Base-by-base conservation (phyloP, 2,329 filamentous ascomycete species). In the Alternaria sp. region DNA sequence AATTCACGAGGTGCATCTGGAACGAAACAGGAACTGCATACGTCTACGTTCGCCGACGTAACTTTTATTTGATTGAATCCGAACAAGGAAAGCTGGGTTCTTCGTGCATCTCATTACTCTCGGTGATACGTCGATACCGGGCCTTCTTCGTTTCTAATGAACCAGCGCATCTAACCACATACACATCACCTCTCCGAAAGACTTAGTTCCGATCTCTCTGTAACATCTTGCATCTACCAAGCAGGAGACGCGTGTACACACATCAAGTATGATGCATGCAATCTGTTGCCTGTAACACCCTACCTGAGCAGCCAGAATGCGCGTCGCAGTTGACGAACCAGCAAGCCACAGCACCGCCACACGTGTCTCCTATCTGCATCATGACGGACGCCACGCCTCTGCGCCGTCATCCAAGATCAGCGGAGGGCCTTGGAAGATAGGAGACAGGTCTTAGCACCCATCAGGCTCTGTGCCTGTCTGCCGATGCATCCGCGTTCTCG, bases 291-390 rank as follows among this genome's bases (percentile, higher is more conserved):
- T 46, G 25, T 12, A 49, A 36, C 54, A 30, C 28, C 54, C 2
- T 40, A 6, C 44, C 26, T 21, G 15, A 10, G 9, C 54, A 57
- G 43, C 5, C 40, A 49, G 47, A 26, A 17, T 6, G 44, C 44
- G 26, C n/a, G 54, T 17, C 28, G 49, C 19, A n/a, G 6, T 52
- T 21, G 45, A 57, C 28, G 43, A n/a, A 30, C 19, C 4, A 15
- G 40, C 21, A 21, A 44, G 52, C 32, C 52, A 54, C 52, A 36
- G 50, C 57, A 59, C 57, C 40, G 57, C 57, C 57, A 59, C 57
- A n/a, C 32, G 21, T 19, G 17, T 25, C 28, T 59, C 28, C 15
- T 26, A 21, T 17, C 40, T 26, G 21, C 23, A 47, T 17, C 23
- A 53, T 59, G 57, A 59, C 49, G 49, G 49, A 54, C 30, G 49